These are phyloP conservation scores for Letharia columbiana DNA, from an alignment of 495 filamentous ascomycete species.

Conservation along the genomic window DNA sequence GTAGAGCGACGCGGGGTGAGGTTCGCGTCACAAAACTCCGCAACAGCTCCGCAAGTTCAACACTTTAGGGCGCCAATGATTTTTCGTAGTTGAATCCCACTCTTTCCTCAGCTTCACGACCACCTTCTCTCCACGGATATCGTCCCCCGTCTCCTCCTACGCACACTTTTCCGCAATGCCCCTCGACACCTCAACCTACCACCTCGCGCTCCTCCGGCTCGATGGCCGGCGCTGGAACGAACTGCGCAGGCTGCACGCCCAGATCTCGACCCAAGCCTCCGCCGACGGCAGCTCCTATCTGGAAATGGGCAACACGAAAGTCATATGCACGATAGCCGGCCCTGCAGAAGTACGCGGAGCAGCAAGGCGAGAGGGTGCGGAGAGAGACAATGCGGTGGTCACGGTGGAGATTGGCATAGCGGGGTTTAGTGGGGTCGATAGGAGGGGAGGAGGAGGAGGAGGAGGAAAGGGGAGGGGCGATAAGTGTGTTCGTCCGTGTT, in stretches of 20 bases:
- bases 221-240: slow-evolving; percentile 98
- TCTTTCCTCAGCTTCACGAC: not conserved
- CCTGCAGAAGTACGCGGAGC: slow-evolving; percentile 59
- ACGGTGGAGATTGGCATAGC: slow-evolving; percentile 79
- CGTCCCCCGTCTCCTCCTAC: not conserved
- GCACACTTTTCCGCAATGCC: slow-evolving; percentile 44
- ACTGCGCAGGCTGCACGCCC: slow-evolving; percentile 76
- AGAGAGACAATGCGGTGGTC: slow-evolving; percentile 50
- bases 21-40: not conserved
- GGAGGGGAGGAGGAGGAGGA: slow-evolving; percentile 38
- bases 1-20: not conserved
- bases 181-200: slow-evolving; percentile 83
- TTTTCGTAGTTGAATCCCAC: not conserved
- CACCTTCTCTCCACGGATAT: not conserved
- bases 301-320: slow-evolving; percentile 92
- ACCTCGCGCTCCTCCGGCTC: slow-evolving; percentile 76
- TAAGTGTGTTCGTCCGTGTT: slow-evolving; percentile 44
- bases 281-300: slow-evolving; percentile 86
- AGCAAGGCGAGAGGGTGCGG: slow-evolving; percentile 38
- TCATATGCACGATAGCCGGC: slow-evolving; percentile 84
- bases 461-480: slow-evolving; percentile 48
- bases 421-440: slow-evolving; percentile 79
- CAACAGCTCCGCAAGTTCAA: slow-evolving; percentile 1
- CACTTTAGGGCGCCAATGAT: not conserved
- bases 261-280: slow-evolving; percentile 82